A percentile compares a stretch with the other conserved stretches of the same genome.
phyloP scores from a whole-genome alignment of 805 yeast species.

The Cyberlindnera misumaiensis region DNA sequence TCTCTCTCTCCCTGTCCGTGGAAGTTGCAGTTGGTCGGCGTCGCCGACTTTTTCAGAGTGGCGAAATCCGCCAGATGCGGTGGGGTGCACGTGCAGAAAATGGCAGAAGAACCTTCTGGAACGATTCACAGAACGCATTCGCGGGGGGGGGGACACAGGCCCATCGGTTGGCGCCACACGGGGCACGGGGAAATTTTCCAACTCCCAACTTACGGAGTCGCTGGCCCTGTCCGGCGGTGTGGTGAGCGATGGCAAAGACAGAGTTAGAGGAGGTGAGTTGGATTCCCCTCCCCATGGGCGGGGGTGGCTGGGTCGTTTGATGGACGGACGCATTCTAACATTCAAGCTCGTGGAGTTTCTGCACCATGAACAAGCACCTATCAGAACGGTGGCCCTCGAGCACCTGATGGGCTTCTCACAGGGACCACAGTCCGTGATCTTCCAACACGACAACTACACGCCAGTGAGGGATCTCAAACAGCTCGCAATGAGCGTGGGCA shows the following conservation, averaged over 20 bases:
- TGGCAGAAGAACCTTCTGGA: no score
- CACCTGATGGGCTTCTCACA: constrained; percentile 76
- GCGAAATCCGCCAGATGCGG: no score
- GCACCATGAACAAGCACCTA: constrained; percentile 74
- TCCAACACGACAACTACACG: constrained; percentile 60
- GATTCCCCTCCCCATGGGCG: no score
- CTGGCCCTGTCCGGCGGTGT: no score
- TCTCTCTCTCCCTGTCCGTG: not conserved
- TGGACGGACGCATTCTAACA: no score
- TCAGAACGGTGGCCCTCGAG: constrained; percentile 78
- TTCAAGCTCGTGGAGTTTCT: constrained; percentile 62
- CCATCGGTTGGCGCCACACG: no score
- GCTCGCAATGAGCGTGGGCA: constrained; percentile 47
- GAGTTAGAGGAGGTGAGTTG: constrained; percentile 36
- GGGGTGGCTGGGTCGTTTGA: no score
- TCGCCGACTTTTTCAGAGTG: not conserved
- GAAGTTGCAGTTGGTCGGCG: no score
- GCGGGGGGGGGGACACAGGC: no score
- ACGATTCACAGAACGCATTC: not conserved
- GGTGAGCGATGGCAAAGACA: constrained; percentile 9
- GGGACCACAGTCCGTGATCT: constrained; percentile 59
- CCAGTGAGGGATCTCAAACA: constrained; percentile 69
- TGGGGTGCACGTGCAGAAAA: no score
- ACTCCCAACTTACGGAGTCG: no score
- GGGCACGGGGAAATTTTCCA: no score